Conservation (phyloP, 768 basidiomycete genomes). For the Rhodotorula babjevae region DNA sequence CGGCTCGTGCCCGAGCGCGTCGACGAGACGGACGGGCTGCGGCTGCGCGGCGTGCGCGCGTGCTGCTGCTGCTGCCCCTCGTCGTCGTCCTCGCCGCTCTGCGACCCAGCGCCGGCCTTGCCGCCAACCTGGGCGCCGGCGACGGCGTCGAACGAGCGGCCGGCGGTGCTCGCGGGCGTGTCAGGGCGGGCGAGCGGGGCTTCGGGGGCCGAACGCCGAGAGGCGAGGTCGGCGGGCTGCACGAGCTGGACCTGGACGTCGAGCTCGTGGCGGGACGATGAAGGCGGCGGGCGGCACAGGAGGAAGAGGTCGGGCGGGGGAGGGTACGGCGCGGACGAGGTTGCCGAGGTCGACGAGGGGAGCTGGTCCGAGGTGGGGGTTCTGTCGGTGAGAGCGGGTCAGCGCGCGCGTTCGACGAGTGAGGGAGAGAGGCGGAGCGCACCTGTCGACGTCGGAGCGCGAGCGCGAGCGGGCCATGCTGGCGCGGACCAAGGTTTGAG, state of each 20-base stretch:
- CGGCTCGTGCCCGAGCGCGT: constrained; percentile 1
- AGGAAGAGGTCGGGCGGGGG: constrained; percentile 52
- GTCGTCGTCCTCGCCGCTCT: neutral
- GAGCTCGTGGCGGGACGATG: constrained; percentile 75
- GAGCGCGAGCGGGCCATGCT: too few relatives aligned
- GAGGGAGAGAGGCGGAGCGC: too few relatives aligned
- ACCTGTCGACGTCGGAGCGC: too few relatives aligned
- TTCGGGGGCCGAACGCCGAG: neutral
- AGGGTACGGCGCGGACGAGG: neutral
- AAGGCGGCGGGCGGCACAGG: constrained; percentile 74
- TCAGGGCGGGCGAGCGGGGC: neutral
- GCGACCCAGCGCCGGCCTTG: neutral
- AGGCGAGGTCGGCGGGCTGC: constrained; percentile 49
- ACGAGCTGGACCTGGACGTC: constrained; percentile 90
- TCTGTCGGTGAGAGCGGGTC: too few relatives aligned
- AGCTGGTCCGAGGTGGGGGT: too few relatives aligned
- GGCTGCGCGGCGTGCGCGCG: neutral
- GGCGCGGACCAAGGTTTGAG: too few relatives aligned
- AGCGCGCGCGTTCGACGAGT: too few relatives aligned
- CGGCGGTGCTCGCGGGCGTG: neutral
- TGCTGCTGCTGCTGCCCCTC: neutral
- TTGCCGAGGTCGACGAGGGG: too few relatives aligned
- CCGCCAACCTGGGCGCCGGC: constrained; percentile 21
- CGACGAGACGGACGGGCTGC: neutral
- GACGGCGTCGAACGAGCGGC: constrained; percentile 16